A percentile compares a stretch with the other conserved stretches of the same genome.
These are phyloP conservation scores for Ceratocystis alfenasii DNA, from an alignment of 2,329 filamentous ascomycete genomes.

Conservation along the genomic window DNA sequence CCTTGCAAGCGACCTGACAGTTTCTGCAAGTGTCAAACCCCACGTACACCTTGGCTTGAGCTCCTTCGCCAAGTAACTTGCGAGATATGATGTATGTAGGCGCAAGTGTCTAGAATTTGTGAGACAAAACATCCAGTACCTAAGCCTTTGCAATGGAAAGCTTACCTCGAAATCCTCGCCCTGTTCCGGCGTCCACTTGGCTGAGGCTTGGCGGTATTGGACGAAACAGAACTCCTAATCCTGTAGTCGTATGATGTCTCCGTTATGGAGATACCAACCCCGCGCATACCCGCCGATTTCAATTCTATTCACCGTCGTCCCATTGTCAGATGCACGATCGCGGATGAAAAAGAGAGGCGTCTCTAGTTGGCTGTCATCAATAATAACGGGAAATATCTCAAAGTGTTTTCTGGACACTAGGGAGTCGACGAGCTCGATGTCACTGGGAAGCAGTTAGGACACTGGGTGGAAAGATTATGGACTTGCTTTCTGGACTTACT, in stretches of 20 bases:
- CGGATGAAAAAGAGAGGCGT: constrained; percentile 38
- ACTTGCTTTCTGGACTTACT: constrained; percentile 1
- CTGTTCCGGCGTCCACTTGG: constrained; percentile 2
- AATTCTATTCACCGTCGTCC: constrained; percentile 40
- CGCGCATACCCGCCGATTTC: constrained; percentile 34
- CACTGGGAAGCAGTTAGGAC: constrained; percentile 10
- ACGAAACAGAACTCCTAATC: constrained; percentile 31
- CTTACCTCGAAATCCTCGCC: constrained; percentile 10
- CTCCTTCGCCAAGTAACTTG: constrained; percentile 31
- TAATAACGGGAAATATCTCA: constrained; percentile 21
- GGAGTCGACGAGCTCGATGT: constrained; percentile 12
- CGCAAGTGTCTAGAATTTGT: constrained; percentile 28
- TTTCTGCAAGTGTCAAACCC: constrained; percentile 38
- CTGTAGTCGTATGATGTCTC: constrained; percentile 37
- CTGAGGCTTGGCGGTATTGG: constrained; percentile 24
- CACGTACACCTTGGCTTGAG: constrained; percentile 31
- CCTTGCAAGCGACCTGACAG: constrained; percentile 57
- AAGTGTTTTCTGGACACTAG: constrained; percentile 20
- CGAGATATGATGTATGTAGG: constrained; percentile 30
- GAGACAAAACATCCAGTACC: neutral
- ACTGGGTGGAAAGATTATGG: no score
- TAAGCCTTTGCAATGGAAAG: neutral
- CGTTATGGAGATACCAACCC: constrained; percentile 39
- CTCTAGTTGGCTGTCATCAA: constrained; percentile 12
- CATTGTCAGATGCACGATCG: constrained; percentile 43